Base-by-base conservation (phyloP, 768 basidiomycete genomes). In the Boletus barrowsii region DNA sequence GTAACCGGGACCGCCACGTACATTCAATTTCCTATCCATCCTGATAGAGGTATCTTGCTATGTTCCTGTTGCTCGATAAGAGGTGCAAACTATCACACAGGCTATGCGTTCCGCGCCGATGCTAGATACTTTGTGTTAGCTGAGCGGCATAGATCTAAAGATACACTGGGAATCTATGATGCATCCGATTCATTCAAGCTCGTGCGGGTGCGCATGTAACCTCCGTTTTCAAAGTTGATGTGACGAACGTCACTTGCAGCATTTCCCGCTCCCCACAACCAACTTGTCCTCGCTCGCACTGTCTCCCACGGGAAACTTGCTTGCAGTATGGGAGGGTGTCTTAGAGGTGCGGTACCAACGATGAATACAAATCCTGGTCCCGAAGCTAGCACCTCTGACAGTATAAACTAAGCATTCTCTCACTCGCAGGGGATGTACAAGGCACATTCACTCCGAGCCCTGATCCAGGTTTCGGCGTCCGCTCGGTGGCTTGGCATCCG, bases 131-230 rank as follows among this genome's bases (percentile, higher is more conserved):
- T 96, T 62, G 74, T 93, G 22, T 73, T 96, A 6, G 93, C 88
- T 5, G 94, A 97, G 67, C 80, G 91, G 20, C 93, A 96, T 67
- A 88, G 88, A 61, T 94, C 91, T 2, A 93, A 88, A 69, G 93
- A 96, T 63, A 88, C 87, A 0, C 67, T 93, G 0, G 91, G 92
- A 22, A 74, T 97, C 5, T 97, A 98, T 66, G 93, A 96, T 63
- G 75, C 82, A 4, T 62, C 76, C 3, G 81, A 88, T 51, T 75
- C 79, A 1, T 94, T 86, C 71, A 86, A 83, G 60, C 76, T 92
- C 20, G 81, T 87, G 49, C 79, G 88, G 61, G 91, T 92, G 70
- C 30, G 55, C 54, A 24, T 30, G 10, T 17, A 37, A 41, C 35
- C 40, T 42, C 45, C 20, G 33, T n/a, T 45, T 56, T 57, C 56